These are phyloP conservation scores for Fusarium lyarnte DNA, from an alignment of 2,329 filamentous ascomycete species.

Conservation along the genomic window DNA sequence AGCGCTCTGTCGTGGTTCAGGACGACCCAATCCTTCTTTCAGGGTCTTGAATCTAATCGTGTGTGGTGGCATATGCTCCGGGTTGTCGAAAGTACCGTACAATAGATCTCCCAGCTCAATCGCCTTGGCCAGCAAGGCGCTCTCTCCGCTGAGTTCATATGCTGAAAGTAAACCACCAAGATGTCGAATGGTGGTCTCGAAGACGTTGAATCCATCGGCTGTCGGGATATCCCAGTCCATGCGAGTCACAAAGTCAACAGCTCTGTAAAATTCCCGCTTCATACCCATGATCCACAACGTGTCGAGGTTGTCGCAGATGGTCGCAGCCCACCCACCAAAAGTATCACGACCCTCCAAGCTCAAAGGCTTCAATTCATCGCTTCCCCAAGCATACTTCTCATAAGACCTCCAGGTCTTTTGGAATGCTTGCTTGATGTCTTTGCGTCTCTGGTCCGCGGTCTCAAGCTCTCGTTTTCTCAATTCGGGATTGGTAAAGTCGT, in stretches of 20 bases:
- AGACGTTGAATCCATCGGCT: constrained; percentile 63
- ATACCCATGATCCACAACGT: constrained; percentile 75
- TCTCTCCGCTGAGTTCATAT: constrained; percentile 70
- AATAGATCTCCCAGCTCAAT: constrained; percentile 69
- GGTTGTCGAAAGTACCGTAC: constrained; percentile 72
- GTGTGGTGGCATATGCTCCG: constrained; percentile 68
- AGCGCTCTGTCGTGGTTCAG: constrained; percentile 44
- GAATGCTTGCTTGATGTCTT: constrained; percentile 59
- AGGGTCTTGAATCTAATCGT: constrained; percentile 55
- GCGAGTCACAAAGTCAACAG: constrained; percentile 61
- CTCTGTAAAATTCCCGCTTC: constrained; percentile 69
- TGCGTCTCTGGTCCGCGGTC: constrained; percentile 26
- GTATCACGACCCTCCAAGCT: constrained; percentile 58
- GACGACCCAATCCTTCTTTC: constrained; percentile 47
- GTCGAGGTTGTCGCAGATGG: constrained; percentile 70
- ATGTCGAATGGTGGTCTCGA: constrained; percentile 75
- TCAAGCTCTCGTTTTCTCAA: constrained; percentile 17
- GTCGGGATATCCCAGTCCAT: constrained; percentile 60
- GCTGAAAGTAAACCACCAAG: constrained; percentile 72
- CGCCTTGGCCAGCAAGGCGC: constrained; percentile 66
- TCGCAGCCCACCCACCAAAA: constrained; percentile 71
- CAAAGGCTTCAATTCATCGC: constrained; percentile 68
- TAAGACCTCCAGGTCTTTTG: constrained; percentile 66
- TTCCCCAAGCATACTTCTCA: constrained; percentile 67
- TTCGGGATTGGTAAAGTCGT: constrained; percentile 30